Base-by-base conservation (phyloP, 192 early-diverging fungal genomes). In the Coemansia sp. region DNA sequence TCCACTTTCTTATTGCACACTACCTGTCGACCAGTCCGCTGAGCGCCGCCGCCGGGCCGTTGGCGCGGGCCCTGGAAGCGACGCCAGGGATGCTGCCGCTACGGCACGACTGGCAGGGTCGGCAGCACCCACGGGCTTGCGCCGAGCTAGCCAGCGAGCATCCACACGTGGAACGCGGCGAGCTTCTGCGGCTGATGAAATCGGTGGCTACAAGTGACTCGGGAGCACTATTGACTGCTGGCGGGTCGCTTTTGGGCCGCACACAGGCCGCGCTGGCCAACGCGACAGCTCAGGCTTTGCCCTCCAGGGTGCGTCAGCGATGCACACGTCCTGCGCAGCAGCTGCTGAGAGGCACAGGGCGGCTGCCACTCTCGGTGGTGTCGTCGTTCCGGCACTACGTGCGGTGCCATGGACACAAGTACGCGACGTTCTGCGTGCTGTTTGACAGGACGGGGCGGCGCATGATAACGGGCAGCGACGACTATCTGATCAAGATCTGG, bases 401-500 rank as follows among this genome's bases (percentile, higher is more conserved):
- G 24, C 83, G 85, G 17, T 84, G 91, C 63, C 85, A 85, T 51
- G 94, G 94, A 7, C 94, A 95, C 79, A 83, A 89, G 46, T 86
- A 77, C 59, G 85, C 91, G 29, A 88, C 87, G n/a, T 95, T 87
- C 67, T 93, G 89, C 72, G 83, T 89, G 17, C 73, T 86, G 41
- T 94, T 94, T 70, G 94, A 95, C 76, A 83, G 85, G 50, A 88
- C 91, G 0, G 87, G 89, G 19, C 78, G 84, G 36, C 85, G 92
- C 16, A 83, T 93, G 59, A 88, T 93, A 48, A 95, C 94, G 60
- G 94, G 93, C 59, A 93, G 91, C 75, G 94, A 95, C 74, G 94
- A 95, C 73, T 91, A 86, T 44, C 67, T 95, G 29, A 87, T 95
- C 61, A 95, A 94, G 61, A 80, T 94, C 3, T 95, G 93, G 93